phyloP scores from a whole-genome alignment of 1,139 yeast species.

The Meyerozyma sp. region DNA sequence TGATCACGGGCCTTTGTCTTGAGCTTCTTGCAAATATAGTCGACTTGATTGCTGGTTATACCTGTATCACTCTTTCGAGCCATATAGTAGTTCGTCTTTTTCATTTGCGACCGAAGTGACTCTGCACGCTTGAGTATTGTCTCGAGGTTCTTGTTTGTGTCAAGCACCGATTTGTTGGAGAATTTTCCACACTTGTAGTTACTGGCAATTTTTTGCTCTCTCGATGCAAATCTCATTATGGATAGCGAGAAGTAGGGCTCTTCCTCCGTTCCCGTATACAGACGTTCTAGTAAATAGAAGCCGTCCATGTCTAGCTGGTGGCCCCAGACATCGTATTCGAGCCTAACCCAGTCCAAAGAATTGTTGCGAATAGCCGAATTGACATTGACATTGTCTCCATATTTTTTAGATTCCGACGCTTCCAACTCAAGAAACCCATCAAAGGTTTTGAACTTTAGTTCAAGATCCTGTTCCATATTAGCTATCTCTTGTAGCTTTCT shows the following conservation, averaged over 20 bases:
- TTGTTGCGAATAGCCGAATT: constrained; percentile 12
- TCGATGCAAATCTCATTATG: constrained; percentile 12
- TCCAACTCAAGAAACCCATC: constrained; percentile 30
- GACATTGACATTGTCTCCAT: constrained; percentile 9
- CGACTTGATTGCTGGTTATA: constrained; percentile 15
- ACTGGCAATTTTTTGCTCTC: constrained; percentile 10
- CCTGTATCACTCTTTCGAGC: neutral
- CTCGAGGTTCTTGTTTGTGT: constrained; percentile 11
- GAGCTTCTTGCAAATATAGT: constrained; percentile 12
- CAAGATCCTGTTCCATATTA: constrained; percentile 9
- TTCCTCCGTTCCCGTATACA: constrained; percentile 4
- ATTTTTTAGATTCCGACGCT: constrained; percentile 9
- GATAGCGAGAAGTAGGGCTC: constrained; percentile 12
- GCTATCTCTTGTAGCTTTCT: constrained; percentile 10
- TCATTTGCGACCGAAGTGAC: constrained; percentile 1
- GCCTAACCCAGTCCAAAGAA: constrained; percentile 22
- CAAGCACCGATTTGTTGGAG: constrained; percentile 5
- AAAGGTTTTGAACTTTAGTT: constrained; percentile 20
- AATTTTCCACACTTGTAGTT: constrained; percentile 12
- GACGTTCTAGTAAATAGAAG: constrained; percentile 14
- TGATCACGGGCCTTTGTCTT: constrained; percentile 6
- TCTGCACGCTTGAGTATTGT: constrained; percentile 18
- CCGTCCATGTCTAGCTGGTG: constrained; percentile 9
- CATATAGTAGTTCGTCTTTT: constrained; percentile 1
- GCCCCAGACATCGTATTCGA: constrained; percentile 33